Conservation (phyloP, 441 rosid species). For the Brassica hybrid region DNA sequence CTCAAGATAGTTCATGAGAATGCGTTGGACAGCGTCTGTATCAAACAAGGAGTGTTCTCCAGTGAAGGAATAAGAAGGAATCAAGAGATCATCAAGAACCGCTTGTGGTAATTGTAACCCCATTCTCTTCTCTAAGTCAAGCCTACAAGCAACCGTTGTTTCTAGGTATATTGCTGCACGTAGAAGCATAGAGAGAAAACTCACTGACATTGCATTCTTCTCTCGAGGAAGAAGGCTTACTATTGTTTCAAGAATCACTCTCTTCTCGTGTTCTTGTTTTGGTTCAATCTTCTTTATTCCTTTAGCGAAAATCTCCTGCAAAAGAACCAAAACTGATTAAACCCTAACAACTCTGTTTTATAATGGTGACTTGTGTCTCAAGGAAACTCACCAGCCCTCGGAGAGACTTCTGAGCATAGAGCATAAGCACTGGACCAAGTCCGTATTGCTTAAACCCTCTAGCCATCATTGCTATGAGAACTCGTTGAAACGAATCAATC, state of each 20-base stretch:
- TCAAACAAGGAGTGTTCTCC: constrained; percentile 69
- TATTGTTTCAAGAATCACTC: constrained; percentile 71
- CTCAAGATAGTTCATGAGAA: constrained; percentile 62
- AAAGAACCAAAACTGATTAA: not conserved
- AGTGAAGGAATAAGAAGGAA: constrained; percentile 65
- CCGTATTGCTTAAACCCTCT: constrained; percentile 72
- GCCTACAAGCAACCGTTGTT: constrained; percentile 88
- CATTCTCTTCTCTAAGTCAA: constrained; percentile 79
- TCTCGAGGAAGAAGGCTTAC: constrained; percentile 77
- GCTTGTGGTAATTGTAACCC: constrained; percentile 66
- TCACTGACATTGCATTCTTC: constrained; percentile 67
- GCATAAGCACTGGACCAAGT: constrained; percentile 82
- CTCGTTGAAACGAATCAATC: constrained; percentile 66
- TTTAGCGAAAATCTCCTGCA: constrained; percentile 78
- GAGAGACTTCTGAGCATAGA: constrained; percentile 89
- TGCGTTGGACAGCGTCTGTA: constrained; percentile 62
- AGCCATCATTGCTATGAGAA: constrained; percentile 63
- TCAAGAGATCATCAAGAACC: constrained; percentile 67
- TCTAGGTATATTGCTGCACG: constrained; percentile 68
- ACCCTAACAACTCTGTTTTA: not conserved
- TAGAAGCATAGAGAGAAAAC: constrained; percentile 73
- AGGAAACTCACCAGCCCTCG: constrained; percentile 88
- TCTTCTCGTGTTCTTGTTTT: constrained; percentile 80
- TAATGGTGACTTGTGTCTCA: constrained; percentile 14
- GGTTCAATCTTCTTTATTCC: constrained; percentile 82